Conservation (phyloP, 148 eudicot species). For the Cornus suecica region DNA sequence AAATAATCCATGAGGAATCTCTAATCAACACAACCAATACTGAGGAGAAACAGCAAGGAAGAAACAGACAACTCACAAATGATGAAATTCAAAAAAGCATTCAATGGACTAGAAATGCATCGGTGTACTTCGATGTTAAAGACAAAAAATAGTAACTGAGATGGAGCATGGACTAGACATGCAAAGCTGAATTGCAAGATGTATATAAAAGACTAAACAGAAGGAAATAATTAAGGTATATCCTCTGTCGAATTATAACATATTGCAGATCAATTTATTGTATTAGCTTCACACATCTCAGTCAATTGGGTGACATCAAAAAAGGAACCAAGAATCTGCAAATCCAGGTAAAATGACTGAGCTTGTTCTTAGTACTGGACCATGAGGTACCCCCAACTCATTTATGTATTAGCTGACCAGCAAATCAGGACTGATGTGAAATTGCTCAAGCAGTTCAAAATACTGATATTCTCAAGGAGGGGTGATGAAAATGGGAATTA, state of each 20-base stretch:
- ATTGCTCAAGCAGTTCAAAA: not conserved
- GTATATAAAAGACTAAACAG: not conserved
- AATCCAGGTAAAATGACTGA: too few species aligned
- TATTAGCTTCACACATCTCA: not conserved
- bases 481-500: not conserved
- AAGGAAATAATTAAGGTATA: not conserved
- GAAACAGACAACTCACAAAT: too few species aligned
- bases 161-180: too few species aligned
- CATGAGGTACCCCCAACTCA: not conserved
- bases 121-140: too few species aligned
- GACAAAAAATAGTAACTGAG: too few species aligned
- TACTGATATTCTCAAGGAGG: not conserved
- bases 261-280: too few species aligned
- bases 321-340: too few species aligned
- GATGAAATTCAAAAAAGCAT: too few species aligned
- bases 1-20: not conserved
- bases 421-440: not conserved
- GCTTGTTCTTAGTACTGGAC: not conserved
- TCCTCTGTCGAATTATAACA: not conserved
- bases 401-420: not conserved
- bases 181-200: not conserved
- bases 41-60: too few species aligned
- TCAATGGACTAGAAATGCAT: too few species aligned
- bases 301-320: not conserved
- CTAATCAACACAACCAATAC: not conserved